Percentiles rank a stretch among this genome's conserved stretches.
These are phyloP conservation scores for Colletotrichum lindemuthianum DNA, from an alignment of 2,329 filamentous ascomycete genomes.

Conservation along the genomic window DNA sequence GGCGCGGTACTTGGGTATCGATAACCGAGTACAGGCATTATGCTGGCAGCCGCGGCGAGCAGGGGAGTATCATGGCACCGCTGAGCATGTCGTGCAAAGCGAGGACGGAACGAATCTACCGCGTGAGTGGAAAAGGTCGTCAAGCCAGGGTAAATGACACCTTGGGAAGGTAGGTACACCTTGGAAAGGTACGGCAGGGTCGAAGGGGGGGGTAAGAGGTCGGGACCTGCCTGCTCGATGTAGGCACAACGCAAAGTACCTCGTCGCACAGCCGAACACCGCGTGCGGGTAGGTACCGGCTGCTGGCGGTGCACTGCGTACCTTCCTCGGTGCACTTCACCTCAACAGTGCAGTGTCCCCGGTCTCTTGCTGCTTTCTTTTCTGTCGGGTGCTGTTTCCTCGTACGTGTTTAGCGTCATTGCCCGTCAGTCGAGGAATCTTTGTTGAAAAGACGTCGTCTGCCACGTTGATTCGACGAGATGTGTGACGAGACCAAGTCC, in stretches of 20 bases:
- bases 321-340: no score
- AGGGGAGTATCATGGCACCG: conserved; percentile 28
- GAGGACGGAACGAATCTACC: conserved; percentile 3
- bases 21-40: conserved; percentile 23
- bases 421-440: conserved; percentile 20
- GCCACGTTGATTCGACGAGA: conserved; percentile 48
- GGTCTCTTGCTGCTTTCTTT: conserved; percentile 3
- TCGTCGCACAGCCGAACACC: no score
- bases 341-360: background rate
- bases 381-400: conserved; percentile 1
- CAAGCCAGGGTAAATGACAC: background rate
- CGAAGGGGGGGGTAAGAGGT: conserved; percentile 19
- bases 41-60: conserved; percentile 21
- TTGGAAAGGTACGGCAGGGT: conserved; percentile 8
- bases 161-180: background rate
- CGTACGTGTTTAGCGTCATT: conserved; percentile 35
- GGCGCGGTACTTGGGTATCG: conserved; percentile 23
- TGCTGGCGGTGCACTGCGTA: no score
- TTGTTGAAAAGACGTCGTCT: conserved; percentile 14
- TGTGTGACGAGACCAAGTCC: conserved; percentile 56
- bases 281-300: no score
- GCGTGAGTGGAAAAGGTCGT: background rate
- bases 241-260: no score
- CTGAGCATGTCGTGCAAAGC: conserved; percentile 33
- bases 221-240: conserved; percentile 6